These are phyloP conservation scores for Lindgomyces ingoldianus DNA, from an alignment of 495 filamentous ascomycete species.

Conservation along the genomic window DNA sequence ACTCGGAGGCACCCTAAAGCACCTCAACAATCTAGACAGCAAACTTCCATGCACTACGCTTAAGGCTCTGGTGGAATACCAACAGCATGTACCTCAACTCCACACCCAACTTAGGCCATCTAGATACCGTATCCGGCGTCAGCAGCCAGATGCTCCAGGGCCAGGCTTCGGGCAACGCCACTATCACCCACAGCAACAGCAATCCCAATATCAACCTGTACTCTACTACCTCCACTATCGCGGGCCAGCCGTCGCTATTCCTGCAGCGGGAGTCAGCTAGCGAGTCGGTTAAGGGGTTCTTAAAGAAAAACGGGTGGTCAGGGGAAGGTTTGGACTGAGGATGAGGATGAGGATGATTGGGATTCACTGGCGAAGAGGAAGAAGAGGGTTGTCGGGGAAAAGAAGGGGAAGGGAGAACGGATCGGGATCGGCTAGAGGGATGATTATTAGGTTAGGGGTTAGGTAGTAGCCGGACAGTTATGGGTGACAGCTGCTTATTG, in stretches of 20 bases:
- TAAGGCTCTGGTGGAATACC: no score
- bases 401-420: slow-evolving; percentile 16
- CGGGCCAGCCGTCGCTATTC: no score
- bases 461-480: no score
- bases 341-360: slow-evolving; percentile 79
- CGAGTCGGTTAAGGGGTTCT: slow-evolving; percentile 36
- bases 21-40: no score
- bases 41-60: no score
- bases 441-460: no score
- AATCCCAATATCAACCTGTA: no score
- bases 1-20: no score
- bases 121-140: slow-evolving; percentile 11
- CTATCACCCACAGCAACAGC: not conserved
- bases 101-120: no score
- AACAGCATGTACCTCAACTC: not conserved
- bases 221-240: no score
- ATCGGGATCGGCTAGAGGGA: slow-evolving; percentile 45
- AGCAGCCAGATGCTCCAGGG: slow-evolving; percentile 22
- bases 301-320: slow-evolving; percentile 18
- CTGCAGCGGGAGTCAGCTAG: no score
- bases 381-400: slow-evolving; percentile 73
- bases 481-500: no score
- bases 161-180: slow-evolving; percentile 21
- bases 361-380: slow-evolving; percentile 84
- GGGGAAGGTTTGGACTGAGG: not conserved